These are phyloP conservation scores for Leccinum disarticulatum DNA, from an alignment of 768 basidiomycete species.

Conservation along the genomic window DNA sequence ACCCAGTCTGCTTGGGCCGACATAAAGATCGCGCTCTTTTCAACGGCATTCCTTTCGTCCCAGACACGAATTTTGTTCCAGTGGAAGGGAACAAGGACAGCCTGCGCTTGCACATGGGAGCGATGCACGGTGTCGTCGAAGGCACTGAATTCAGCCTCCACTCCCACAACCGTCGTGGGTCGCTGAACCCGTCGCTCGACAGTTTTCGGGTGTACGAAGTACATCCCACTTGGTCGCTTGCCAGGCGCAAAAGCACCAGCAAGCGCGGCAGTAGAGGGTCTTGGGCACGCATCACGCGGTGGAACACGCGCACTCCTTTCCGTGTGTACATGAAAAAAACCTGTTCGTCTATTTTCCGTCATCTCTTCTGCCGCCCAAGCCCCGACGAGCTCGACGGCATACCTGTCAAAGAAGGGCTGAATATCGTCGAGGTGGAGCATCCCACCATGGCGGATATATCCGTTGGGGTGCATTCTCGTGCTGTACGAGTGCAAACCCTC, in stretches of 20 bases:
- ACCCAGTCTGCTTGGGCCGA: conserved; percentile 50
- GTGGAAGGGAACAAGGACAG: conserved; percentile 40
- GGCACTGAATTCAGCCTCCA: conserved; percentile 65
- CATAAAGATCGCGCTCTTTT: conserved; percentile 53
- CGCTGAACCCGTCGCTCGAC: conserved; percentile 54
- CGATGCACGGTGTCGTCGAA: conserved; percentile 61
- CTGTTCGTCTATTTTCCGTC: conserved; percentile 47
- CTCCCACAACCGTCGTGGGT: conserved; percentile 58
- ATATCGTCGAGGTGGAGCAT: conserved; percentile 46
- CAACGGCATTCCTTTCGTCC: conserved; percentile 52
- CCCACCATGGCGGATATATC: conserved; percentile 51
- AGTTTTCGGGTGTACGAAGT: conserved; percentile 52
- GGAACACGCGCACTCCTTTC: conserved; percentile 59
- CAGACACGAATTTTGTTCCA: conserved; percentile 48
- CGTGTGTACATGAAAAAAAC: conserved; percentile 52
- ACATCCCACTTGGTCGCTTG: conserved; percentile 58
- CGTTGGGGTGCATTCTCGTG: conserved; percentile 40
- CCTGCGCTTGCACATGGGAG: conserved; percentile 55
- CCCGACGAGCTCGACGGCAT: conserved; percentile 34
- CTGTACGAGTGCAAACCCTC: conserved; percentile 45
- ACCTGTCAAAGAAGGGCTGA: conserved; percentile 40
- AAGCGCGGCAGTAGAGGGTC: conserved; percentile 39
- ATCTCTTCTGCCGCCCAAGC: conserved; percentile 37
- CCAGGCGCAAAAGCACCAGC: conserved; percentile 38
- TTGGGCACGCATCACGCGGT: conserved; percentile 54